Conservation (phyloP, 2,329 filamentous ascomycete species). For the Microdochium trichocladiopsis region DNA sequence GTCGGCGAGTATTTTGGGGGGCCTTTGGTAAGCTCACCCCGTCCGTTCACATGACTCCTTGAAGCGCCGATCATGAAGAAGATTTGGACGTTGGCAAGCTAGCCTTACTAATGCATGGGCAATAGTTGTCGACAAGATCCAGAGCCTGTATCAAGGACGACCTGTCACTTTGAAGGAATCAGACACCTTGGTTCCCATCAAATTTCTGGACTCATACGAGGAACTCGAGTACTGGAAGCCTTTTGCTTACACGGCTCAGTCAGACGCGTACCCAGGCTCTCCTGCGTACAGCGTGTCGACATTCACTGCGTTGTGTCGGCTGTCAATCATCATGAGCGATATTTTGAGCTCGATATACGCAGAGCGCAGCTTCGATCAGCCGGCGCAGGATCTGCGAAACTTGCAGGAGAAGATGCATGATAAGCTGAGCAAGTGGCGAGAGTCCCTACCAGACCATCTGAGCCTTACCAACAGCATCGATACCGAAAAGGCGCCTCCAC, state of each 20-base stretch:
- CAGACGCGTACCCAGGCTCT: constrained; percentile 19
- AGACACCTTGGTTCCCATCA: constrained; percentile 36
- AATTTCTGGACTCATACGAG: constrained; percentile 41
- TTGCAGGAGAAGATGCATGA: constrained; percentile 28
- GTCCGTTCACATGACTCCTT: background rate
- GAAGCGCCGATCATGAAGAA: no score
- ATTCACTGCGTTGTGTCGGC: constrained; percentile 30
- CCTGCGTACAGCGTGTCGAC: constrained; percentile 35
- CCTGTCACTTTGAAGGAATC: constrained; percentile 38
- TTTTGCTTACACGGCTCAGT: constrained; percentile 27
- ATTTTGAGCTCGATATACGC: constrained; percentile 37
- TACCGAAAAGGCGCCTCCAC: constrained; percentile 25
- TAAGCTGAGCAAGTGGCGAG: constrained; percentile 33
- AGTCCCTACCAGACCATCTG: constrained; percentile 32
- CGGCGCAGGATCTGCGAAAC: constrained; percentile 22
- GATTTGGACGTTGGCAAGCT: no score
- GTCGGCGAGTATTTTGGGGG: constrained; percentile 55
- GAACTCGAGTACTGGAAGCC: constrained; percentile 45
- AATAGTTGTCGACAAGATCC: constrained; percentile 42
- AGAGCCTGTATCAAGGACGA: constrained; percentile 46
- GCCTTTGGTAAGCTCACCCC: constrained; percentile 32
- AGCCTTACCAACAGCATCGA: constrained; percentile 22
- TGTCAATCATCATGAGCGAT: constrained; percentile 39
- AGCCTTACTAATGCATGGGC: no score
- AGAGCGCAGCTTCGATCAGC: constrained; percentile 28